These are phyloP conservation scores for Przewalskia tangutica DNA, from an alignment of 257 asterid genomes.

Conservation along the genomic window DNA sequence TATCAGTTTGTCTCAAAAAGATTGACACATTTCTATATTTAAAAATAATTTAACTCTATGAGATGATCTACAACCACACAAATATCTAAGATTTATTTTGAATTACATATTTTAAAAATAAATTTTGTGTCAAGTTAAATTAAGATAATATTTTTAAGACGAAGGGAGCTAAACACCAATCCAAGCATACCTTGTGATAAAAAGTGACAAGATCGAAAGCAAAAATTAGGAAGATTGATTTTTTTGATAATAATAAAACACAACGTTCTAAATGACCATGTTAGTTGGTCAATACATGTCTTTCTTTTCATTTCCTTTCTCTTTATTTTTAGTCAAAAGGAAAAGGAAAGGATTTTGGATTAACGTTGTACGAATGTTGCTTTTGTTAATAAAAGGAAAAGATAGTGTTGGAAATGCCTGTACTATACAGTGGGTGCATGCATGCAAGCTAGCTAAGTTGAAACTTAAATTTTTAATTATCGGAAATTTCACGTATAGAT, in stretches of 20 bases:
- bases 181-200: neutral
- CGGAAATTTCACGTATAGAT: neutral
- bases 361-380: neutral
- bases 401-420: neutral
- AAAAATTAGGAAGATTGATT: neutral
- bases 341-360: neutral
- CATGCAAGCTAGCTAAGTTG: neutral
- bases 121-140: too few species aligned
- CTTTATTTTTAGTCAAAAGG: neutral
- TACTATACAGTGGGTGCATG: neutral
- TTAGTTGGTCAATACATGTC: conserved; percentile 1
- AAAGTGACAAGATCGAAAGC: neutral
- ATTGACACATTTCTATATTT: too few species aligned
- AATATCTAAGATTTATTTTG: too few species aligned
- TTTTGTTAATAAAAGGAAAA: neutral
- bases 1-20: too few species aligned
- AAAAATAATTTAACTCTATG: too few species aligned
- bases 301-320: neutral
- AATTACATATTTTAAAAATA: too few species aligned
- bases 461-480: neutral
- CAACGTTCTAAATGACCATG: neutral
- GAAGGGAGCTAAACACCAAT: too few species aligned
- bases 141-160: too few species aligned
- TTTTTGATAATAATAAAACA: neutral
- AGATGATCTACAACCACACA: too few species aligned